phyloP scores from a whole-genome alignment of 2,329 filamentous ascomycete genomes.

The Cordyceps farinosa region DNA sequence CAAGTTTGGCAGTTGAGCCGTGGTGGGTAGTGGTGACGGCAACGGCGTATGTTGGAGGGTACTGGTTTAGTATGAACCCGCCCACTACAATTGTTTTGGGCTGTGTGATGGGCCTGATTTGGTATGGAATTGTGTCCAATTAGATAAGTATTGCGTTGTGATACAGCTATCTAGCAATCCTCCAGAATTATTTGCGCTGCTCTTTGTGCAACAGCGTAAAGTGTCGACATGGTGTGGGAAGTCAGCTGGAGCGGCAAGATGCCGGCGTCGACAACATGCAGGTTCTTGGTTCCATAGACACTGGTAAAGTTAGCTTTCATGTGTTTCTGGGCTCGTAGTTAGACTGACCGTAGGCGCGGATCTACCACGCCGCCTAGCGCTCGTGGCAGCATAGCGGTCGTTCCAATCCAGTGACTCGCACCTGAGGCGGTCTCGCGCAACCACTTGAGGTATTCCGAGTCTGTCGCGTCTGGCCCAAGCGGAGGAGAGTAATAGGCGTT shows the following conservation, averaged over 20 bases:
- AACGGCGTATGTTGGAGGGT: constrained; percentile 32
- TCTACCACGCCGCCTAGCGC: constrained; percentile 25
- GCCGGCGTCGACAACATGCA: constrained; percentile 25
- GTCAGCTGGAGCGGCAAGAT: constrained; percentile 23
- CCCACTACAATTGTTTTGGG: constrained; percentile 34
- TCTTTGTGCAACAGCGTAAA: constrained; percentile 24
- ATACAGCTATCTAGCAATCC: not conserved
- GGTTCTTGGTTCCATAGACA: constrained; percentile 23
- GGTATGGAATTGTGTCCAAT: constrained; percentile 28
- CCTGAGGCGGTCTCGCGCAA: constrained; percentile 12
- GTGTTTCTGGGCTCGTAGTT: not conserved
- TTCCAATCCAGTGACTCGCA: constrained; percentile 26
- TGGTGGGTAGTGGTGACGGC: constrained; percentile 63
- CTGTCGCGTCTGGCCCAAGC: constrained; percentile 22
- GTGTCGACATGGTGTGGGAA: constrained; percentile 25
- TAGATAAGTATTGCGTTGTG: not conserved
- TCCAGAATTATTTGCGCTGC: constrained; percentile 24
- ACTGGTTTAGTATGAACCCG: constrained; percentile 31
- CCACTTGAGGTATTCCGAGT: constrained; percentile 24
- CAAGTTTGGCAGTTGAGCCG: constrained; percentile 53
- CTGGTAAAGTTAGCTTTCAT: not conserved
- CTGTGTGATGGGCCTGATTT: constrained; percentile 32
- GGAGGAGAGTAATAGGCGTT: constrained; percentile 22
- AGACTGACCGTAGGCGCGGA: constrained; percentile 19
- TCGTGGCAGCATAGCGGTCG: constrained; percentile 25